These are phyloP conservation scores for Penicillium ochrochloron DNA, from an alignment of 495 filamentous ascomycete species.

Conservation along the genomic window DNA sequence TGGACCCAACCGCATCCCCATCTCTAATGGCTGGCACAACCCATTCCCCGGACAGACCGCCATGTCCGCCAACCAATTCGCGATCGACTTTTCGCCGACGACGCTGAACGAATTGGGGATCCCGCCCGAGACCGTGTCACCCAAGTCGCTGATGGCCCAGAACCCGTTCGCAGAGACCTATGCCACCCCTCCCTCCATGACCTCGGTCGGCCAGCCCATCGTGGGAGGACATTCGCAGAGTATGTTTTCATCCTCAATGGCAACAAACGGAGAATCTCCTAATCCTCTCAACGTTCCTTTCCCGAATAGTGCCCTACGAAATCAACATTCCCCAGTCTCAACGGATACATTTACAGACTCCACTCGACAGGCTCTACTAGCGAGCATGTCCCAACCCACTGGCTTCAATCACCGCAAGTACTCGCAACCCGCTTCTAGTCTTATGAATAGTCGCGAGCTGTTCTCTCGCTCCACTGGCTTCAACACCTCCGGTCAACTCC, in stretches of 20 bases:
- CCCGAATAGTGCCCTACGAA: constrained; percentile 58
- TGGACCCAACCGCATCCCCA: constrained; percentile 67
- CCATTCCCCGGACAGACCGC: constrained; percentile 64
- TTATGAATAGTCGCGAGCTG: constrained; percentile 47
- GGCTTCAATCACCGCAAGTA: constrained; percentile 77
- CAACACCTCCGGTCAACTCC: constrained; percentile 63
- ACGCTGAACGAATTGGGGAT: constrained; percentile 50
- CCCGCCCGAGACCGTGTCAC: constrained; percentile 50
- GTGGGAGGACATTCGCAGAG: constrained; percentile 57
- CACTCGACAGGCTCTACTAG: constrained; percentile 84
- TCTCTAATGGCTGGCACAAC: constrained; percentile 66
- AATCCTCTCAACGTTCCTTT: constrained; percentile 58
- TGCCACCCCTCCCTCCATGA: constrained; percentile 69
- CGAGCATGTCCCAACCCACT: constrained; percentile 77
- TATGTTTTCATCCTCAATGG: constrained; percentile 61
- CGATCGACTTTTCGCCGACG: constrained; percentile 58
- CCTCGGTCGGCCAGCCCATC: constrained; percentile 54
- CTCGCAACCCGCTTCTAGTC: constrained; percentile 68
- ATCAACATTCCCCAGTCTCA: constrained; percentile 67
- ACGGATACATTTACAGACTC: constrained; percentile 90
- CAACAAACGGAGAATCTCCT: constrained; percentile 60
- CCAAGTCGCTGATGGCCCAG: constrained; percentile 54
- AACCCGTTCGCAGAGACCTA: constrained; percentile 51
- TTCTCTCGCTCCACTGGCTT: constrained; percentile 51
- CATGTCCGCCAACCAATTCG: constrained; percentile 62